A percentile compares a stretch with the other conserved stretches of the same genome.
Conservation (phyloP, 2,329 filamentous ascomycete species). For the Aspergillus spinulosporus region DNA sequence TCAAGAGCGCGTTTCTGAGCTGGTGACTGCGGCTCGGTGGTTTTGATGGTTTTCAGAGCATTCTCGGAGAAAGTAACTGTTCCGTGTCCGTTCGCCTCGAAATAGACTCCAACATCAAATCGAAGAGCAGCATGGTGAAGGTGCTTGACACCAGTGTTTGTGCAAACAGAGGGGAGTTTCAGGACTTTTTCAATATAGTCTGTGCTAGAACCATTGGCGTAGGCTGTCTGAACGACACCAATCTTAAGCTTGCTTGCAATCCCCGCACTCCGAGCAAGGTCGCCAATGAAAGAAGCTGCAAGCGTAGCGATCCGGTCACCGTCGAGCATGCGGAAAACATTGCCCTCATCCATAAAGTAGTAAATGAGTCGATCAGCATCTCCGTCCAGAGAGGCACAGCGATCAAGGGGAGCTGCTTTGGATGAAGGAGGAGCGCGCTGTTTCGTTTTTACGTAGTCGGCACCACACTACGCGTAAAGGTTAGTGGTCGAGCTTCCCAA, state of each 20-base stretch:
- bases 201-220: conserved; percentile 94
- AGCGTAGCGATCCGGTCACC: conserved; percentile 96
- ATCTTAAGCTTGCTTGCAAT: conserved; percentile 80
- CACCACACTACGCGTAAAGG: conserved; percentile 67
- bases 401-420: conserved; percentile 71
- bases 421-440: conserved; percentile 84
- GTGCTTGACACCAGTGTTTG: conserved; percentile 94
- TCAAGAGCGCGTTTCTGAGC: conserved; percentile 88
- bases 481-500: conserved; percentile 9
- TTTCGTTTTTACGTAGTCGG: conserved; percentile 96
- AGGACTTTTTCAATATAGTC: conserved; percentile 87
- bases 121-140: conserved; percentile 94
- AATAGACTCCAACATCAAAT: conserved; percentile 96
- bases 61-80: conserved; percentile 91
- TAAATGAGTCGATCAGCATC: conserved; percentile 95
- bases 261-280: conserved; percentile 77
- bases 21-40: conserved; percentile 81
- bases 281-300: conserved; percentile 87
- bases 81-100: conserved; percentile 97
- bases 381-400: conserved; percentile 89
- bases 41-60: conserved; percentile 75
- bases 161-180: conserved; percentile 86
- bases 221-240: conserved; percentile 94
- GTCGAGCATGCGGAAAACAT: conserved; percentile 86
- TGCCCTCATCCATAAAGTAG: conserved; percentile 83